Percentiles rank a stretch among this genome's conserved stretches.
phyloP scores from a whole-genome alignment of 2,329 filamentous ascomycete species.

The Colletotrichum nymphaeae region DNA sequence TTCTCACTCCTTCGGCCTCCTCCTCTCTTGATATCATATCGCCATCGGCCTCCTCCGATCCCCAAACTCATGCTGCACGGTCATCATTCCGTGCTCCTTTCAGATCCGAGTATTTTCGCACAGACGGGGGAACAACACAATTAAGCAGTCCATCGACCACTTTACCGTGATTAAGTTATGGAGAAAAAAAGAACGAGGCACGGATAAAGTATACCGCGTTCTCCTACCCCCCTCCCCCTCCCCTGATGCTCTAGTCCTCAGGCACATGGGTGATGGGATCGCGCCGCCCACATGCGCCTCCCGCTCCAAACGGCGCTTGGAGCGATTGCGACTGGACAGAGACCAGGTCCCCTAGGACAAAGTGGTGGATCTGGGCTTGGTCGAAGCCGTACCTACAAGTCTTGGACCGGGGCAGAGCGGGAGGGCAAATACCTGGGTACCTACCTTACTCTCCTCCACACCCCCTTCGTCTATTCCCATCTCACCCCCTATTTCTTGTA shows the following conservation, averaged over 20 bases:
- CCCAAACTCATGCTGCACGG: not conserved
- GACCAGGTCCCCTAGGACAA: not conserved
- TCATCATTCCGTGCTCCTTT: not conserved
- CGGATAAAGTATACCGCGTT: not conserved
- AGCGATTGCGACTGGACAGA: conserved; percentile 28
- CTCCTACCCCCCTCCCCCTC: not conserved
- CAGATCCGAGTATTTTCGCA: not conserved
- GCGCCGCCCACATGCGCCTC: conserved; percentile 27
- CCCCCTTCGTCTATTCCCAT: not conserved
- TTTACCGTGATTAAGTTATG: not conserved
- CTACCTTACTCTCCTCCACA: not conserved
- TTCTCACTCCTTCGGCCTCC: not conserved
- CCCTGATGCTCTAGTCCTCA: not conserved
- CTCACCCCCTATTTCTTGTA: not conserved
- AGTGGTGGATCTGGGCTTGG: not conserved
- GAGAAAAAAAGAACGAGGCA: not conserved
- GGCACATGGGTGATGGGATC: conserved; percentile 23
- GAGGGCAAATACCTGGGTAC: conserved; percentile 19
- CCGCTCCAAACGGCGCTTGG: conserved; percentile 30
- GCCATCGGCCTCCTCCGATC: not conserved
- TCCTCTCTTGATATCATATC: not conserved
- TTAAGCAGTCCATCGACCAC: not conserved
- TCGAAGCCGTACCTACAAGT: not conserved
- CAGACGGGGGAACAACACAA: not conserved
- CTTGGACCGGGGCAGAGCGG: conserved; percentile 10